A percentile compares a stretch with the other conserved stretches of the same genome.
Conservation (phyloP, 805 yeast species). For the Teunomyces gatunensis region DNA sequence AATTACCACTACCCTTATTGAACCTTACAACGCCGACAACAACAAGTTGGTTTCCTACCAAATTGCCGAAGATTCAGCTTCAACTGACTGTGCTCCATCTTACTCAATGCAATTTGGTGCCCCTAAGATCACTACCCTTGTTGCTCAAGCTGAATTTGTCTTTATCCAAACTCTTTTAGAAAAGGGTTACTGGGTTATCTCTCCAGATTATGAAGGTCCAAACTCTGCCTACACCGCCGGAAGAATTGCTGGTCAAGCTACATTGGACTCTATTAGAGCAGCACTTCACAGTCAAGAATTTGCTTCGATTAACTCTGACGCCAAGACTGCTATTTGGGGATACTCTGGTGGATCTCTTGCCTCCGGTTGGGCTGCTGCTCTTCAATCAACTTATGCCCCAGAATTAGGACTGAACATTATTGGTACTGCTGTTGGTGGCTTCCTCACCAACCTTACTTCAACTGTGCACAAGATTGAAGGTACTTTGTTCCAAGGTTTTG, state of each 20-base stretch:
- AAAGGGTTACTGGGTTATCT: constrained; percentile 18
- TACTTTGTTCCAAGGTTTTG: constrained; percentile 25
- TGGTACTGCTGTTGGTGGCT: constrained; percentile 38
- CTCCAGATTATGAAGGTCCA: constrained; percentile 22
- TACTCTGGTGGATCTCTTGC: constrained; percentile 27
- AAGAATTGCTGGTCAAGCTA: constrained; percentile 17
- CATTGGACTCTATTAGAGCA: constrained; percentile 18
- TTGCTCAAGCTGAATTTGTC: constrained; percentile 15
- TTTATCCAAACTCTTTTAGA: constrained; percentile 13
- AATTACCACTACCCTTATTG: constrained; percentile 18
- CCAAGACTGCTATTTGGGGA: constrained; percentile 19
- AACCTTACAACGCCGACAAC: constrained; percentile 23
- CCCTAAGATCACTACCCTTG: constrained; percentile 6
- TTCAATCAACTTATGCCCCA: constrained; percentile 24
- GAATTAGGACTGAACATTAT: constrained; percentile 12
- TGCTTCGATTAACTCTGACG: constrained; percentile 14
- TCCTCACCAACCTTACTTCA: constrained; percentile 30
- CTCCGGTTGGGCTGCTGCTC: constrained; percentile 22
- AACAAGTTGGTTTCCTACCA: constrained; percentile 18
- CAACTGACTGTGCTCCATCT: constrained; percentile 20
- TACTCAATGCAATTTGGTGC: constrained; percentile 11
- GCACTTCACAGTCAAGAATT: constrained; percentile 10
- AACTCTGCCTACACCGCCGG: constrained; percentile 19
- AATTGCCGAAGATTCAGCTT: constrained; percentile 19
- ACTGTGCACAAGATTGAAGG: constrained; percentile 24